These are phyloP conservation scores for Aspergillus niger DNA, from an alignment of 2,329 filamentous ascomycete species.

Conservation along the genomic window DNA sequence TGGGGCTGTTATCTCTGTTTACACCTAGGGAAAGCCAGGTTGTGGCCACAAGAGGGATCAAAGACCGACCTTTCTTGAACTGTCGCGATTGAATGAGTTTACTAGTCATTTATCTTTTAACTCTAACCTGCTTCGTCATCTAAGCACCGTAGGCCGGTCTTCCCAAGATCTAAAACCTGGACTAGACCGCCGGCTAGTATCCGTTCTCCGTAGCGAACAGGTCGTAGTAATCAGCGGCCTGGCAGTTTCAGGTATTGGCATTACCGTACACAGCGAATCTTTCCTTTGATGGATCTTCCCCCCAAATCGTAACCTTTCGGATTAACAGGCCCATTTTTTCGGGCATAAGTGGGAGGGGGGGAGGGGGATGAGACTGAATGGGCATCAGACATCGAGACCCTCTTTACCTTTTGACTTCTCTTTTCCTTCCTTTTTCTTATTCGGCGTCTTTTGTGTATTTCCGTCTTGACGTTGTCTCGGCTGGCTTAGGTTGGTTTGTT, in stretches of 20 bases:
- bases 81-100: background rate
- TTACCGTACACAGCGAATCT: background rate
- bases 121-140: background rate
- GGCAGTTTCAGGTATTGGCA: background rate
- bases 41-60: background rate
- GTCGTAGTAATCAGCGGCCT: background rate
- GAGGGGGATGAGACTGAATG: background rate
- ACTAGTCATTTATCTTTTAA: background rate
- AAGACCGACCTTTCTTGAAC: background rate
- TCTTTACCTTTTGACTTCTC: background rate
- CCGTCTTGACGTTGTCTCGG: background rate
- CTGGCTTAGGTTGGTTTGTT: background rate
- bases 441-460: background rate
- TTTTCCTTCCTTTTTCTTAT: background rate
- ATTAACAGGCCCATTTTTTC: background rate
- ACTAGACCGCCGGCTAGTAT: background rate
- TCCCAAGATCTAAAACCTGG: background rate
- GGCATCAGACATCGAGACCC: background rate
- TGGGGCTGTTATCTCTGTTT: background rate
- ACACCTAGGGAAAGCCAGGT: background rate
- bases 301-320: background rate
- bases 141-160: background rate
- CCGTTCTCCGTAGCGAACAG: background rate
- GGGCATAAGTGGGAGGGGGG: background rate
- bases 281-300: background rate